Evolutionary conservation across 345 rosid genomes (phyloP).

Genomic region (Balakata baccata): DNA sequence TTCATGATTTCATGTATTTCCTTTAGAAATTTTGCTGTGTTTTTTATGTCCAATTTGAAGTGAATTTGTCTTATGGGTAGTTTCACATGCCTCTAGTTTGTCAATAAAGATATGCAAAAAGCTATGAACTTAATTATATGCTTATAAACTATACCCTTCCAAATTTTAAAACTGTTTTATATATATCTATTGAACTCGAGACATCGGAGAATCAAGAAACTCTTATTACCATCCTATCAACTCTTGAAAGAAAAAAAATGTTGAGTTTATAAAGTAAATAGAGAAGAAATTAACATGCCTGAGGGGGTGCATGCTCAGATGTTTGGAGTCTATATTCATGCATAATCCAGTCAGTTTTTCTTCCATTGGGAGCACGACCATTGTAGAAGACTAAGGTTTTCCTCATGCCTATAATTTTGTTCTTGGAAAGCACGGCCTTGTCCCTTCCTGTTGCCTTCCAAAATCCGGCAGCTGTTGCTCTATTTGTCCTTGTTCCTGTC

Average conservation of each 20-base stretch:
- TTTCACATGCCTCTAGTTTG: too few relatives aligned
- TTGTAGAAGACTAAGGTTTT: slow-evolving; percentile 89
- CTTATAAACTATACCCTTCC: too few relatives aligned
- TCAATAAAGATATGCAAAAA: too few relatives aligned
- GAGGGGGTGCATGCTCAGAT: slow-evolving; percentile 61
- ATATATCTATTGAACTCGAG: too few relatives aligned
- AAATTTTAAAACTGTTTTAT: too few relatives aligned
- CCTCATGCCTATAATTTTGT: slow-evolving; percentile 79
- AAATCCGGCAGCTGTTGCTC: slow-evolving; percentile 90
- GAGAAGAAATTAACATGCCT: slow-evolving; percentile 38
- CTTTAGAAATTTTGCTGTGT: too few relatives aligned
- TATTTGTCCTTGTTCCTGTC: slow-evolving; percentile 82
- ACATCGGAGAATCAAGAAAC: too few relatives aligned
- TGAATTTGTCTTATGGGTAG: too few relatives aligned
- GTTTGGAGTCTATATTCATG: slow-evolving; percentile 92
- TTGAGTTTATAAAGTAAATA: background rate
- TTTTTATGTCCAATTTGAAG: too few relatives aligned
- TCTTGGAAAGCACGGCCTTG: slow-evolving; percentile 79
- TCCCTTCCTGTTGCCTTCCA: slow-evolving; percentile 99
- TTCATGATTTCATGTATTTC: too few relatives aligned
- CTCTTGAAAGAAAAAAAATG: background rate
- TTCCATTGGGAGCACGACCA: slow-evolving; percentile 93
- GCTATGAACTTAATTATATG: too few relatives aligned
- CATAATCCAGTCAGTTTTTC: slow-evolving; percentile 92
- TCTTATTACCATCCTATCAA: too few relatives aligned